These are phyloP conservation scores for Pleurotus salmoneostramineus DNA, from an alignment of 768 basidiomycete genomes.

Conservation along the genomic window DNA sequence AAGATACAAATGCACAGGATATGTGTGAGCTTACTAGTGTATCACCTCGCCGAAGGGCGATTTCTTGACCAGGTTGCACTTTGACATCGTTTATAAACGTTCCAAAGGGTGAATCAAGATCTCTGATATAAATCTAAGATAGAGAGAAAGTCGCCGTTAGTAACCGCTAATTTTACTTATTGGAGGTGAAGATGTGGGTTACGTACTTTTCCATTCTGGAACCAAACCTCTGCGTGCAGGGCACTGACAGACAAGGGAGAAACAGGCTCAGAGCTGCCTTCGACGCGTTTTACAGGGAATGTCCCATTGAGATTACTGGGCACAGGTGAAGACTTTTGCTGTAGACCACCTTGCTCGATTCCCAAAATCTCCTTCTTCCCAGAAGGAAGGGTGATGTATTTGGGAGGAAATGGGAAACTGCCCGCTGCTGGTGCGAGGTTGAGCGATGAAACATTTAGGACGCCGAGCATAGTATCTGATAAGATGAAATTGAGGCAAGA, in stretches of 20 bases:
- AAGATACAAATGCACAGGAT: conserved; percentile 8
- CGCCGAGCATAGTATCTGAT: conserved; percentile 2
- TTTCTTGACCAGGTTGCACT: conserved; percentile 23
- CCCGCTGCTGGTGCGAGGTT: conserved; percentile 26
- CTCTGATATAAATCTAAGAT: conserved; percentile 40
- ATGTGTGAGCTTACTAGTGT: conserved; percentile 29
- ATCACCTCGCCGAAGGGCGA: conserved; percentile 36
- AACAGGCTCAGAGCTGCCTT: conserved; percentile 19
- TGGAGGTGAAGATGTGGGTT: neutral
- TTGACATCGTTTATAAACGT: conserved; percentile 44
- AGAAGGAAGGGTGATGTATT: conserved; percentile 27
- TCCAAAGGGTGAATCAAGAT: conserved; percentile 41
- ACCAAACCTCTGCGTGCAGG: conserved; percentile 45
- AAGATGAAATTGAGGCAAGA: neutral
- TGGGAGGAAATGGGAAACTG: conserved; percentile 34
- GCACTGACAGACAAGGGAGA: conserved; percentile 37
- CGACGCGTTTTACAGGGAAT: conserved; percentile 29
- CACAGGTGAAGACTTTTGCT: conserved; percentile 13
- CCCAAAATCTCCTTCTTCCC: conserved; percentile 28
- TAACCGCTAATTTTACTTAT: neutral
- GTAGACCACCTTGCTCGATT: conserved; percentile 13
- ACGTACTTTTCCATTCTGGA: conserved; percentile 34
- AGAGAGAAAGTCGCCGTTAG: neutral
- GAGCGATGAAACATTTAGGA: conserved; percentile 22
- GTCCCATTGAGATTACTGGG: conserved; percentile 34